A percentile compares a stretch with the other conserved stretches of the same genome.
phyloP scores from a whole-genome alignment of 2,329 filamentous ascomycete genomes.

The Penicillium sp. region DNA sequence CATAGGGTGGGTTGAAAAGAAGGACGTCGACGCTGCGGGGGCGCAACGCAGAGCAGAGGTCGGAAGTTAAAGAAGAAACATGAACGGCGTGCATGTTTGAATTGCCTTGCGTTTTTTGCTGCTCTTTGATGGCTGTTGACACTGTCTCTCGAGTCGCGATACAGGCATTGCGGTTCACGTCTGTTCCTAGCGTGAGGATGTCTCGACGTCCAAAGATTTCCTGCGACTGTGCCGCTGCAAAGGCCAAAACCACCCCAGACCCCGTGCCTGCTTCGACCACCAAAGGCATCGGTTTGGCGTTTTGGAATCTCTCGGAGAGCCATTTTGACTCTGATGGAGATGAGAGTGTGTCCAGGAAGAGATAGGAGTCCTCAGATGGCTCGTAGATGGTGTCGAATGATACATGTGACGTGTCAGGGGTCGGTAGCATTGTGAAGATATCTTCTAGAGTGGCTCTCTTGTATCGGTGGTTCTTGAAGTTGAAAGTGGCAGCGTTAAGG shows the following conservation, averaged over 20 bases:
- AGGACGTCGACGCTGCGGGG: constrained; percentile 70
- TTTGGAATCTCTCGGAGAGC: constrained; percentile 62
- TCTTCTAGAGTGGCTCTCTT: background rate
- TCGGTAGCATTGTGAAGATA: constrained; percentile 70
- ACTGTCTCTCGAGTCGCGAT: constrained; percentile 71
- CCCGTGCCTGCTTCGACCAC: constrained; percentile 86
- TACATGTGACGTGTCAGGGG: constrained; percentile 89
- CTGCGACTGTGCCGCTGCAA: constrained; percentile 72
- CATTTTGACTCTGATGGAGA: constrained; percentile 66
- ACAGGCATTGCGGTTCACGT: constrained; percentile 85
- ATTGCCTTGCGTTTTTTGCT: constrained; percentile 22
- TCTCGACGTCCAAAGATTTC: constrained; percentile 69
- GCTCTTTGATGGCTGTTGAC: constrained; percentile 44
- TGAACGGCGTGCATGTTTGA: constrained; percentile 48
- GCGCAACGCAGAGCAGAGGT: constrained; percentile 65
- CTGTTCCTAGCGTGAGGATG: constrained; percentile 72
- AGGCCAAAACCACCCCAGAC: constrained; percentile 90
- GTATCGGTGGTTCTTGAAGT: background rate
- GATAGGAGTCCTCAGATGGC: constrained; percentile 91
- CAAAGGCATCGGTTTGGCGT: constrained; percentile 48
- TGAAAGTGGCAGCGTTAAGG: background rate
- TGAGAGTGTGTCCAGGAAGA: constrained; percentile 88
- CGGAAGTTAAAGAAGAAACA: constrained; percentile 66
- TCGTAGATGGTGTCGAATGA: constrained; percentile 88
- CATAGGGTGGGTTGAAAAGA: constrained; percentile 96